Conservation (phyloP, 805 yeast species). For the Wickerhamomyces pijperi region DNA sequence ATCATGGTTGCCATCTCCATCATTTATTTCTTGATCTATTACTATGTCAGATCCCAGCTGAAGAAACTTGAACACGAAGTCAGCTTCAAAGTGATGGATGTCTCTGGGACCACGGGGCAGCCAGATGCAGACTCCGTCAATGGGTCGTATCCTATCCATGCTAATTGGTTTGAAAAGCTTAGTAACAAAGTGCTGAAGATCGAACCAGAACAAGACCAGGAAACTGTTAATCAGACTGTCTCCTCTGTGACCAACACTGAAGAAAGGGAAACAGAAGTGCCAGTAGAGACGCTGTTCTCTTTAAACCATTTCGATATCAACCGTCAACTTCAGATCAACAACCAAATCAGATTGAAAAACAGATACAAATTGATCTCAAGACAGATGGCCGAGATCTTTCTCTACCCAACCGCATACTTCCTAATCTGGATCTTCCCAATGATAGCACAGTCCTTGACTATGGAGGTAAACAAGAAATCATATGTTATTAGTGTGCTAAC, state of each 20-base stretch:
- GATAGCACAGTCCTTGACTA: slow-evolving; percentile 47
- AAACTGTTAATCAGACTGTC: neutral
- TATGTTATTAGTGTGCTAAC: slow-evolving; percentile 52
- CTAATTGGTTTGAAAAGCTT: neutral
- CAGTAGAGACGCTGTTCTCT: too few relatives aligned
- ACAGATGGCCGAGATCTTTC: slow-evolving; percentile 70
- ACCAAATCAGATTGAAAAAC: slow-evolving; percentile 34
- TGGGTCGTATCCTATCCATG: neutral
- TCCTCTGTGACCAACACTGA: too few relatives aligned
- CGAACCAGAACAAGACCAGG: neutral
- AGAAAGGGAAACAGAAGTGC: too few relatives aligned
- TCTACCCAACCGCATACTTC: slow-evolving; percentile 77
- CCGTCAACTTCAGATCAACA: slow-evolving; percentile 16
- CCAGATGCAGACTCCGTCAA: too few relatives aligned
- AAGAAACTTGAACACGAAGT: slow-evolving; percentile 11
- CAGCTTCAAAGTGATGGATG: slow-evolving; percentile 1
- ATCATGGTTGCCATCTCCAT: slow-evolving; percentile 50
- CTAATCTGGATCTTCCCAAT: slow-evolving; percentile 78
- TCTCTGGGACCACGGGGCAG: too few relatives aligned
- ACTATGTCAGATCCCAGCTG: slow-evolving; percentile 52
- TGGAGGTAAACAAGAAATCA: slow-evolving; percentile 15
- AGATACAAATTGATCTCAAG: slow-evolving; percentile 59
- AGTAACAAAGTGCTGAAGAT: neutral
- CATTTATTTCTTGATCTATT: slow-evolving; percentile 61
- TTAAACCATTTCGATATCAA: slow-evolving; percentile 5